Conservation (phyloP, 2,329 filamentous ascomycete genomes). For the Talaromyces sp. region DNA sequence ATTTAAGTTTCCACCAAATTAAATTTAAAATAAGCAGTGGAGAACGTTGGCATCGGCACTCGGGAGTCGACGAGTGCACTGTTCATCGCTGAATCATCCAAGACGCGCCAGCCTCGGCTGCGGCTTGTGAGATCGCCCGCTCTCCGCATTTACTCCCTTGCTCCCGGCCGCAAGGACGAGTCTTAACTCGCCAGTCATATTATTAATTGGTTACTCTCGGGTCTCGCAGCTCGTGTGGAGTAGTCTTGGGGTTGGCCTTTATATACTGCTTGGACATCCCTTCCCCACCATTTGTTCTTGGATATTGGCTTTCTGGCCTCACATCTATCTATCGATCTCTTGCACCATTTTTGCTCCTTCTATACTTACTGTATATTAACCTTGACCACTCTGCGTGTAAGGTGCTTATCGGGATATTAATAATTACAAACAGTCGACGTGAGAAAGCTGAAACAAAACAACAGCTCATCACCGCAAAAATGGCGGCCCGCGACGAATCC, state of each 20-base stretch:
- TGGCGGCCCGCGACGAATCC: constrained; percentile 8
- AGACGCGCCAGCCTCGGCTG: no score
- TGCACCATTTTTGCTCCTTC: background rate
- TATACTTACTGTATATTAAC: background rate
- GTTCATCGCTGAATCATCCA: background rate
- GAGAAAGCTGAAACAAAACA: background rate
- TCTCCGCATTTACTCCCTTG: background rate
- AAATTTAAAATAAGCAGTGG: background rate
- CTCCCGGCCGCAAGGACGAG: background rate
- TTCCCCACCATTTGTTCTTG: background rate
- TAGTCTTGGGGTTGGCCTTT: background rate
- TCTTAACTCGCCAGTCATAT: background rate
- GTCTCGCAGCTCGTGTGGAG: background rate
- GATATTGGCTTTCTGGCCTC: background rate
- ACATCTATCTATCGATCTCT: background rate
- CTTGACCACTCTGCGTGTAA: background rate
- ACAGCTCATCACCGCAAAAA: background rate
- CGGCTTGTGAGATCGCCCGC: background rate
- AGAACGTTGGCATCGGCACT: background rate
- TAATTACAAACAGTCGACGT: background rate
- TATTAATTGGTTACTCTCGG: no score
- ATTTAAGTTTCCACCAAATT: background rate
- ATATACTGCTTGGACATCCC: background rate
- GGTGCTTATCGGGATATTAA: background rate
- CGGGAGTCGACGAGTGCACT: background rate